phyloP scores from a whole-genome alignment of 2,329 filamentous ascomycete species.

The Fusarium nematophilum region DNA sequence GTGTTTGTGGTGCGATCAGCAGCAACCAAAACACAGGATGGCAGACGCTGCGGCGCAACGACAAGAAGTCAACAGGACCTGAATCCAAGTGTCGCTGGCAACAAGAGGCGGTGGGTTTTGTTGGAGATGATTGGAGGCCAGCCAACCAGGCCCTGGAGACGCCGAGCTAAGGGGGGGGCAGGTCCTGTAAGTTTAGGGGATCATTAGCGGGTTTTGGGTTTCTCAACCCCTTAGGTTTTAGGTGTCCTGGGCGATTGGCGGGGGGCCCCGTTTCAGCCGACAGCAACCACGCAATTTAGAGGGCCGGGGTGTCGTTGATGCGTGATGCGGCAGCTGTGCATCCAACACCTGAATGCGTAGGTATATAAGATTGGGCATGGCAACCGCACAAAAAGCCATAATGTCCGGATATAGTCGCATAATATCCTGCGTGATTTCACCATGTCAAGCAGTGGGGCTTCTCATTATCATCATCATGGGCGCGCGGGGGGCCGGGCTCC shows the following conservation, averaged over 20 bases:
- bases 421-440: neutral
- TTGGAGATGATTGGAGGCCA: conserved; percentile 38
- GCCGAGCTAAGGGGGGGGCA: conserved; percentile 27
- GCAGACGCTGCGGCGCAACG: conserved; percentile 35
- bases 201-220: conserved; percentile 16
- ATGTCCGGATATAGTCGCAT: conserved; percentile 1
- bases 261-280: conserved; percentile 7
- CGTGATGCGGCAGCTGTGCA: conserved; percentile 17
- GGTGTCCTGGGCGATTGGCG: neutral
- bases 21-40: conserved; percentile 7
- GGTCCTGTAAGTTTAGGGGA: conserved; percentile 32
- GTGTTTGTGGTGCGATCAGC: conserved; percentile 37
- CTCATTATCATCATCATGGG: neutral
- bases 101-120: conserved; percentile 41
- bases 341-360: too few relatives aligned
- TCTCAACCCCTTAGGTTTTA: conserved; percentile 16
- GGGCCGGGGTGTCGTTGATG: conserved; percentile 17
- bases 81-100: conserved; percentile 29
- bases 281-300: conserved; percentile 22
- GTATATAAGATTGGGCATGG: too few relatives aligned
- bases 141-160: conserved; percentile 24
- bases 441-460: neutral
- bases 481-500: conserved; percentile 1
- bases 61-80: conserved; percentile 32
- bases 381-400: too few relatives aligned